Evolutionary conservation across 306 rosid species (phyloP).

Genomic region (Trichosanthes truncata): DNA sequence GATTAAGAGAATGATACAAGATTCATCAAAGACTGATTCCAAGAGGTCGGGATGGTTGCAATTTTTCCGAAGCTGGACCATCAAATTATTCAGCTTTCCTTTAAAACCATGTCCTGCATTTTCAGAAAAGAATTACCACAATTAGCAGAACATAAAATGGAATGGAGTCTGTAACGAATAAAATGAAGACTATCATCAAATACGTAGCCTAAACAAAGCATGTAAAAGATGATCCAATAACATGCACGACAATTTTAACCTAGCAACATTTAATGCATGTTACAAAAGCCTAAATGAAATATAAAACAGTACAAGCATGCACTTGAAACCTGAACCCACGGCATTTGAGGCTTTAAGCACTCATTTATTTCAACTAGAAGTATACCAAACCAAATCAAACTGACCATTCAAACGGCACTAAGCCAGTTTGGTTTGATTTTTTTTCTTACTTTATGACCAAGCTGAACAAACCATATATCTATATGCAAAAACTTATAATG

Average conservation of each 20-base stretch:
- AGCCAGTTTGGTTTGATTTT: not conserved
- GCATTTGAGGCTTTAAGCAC: not conserved
- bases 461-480: not conserved
- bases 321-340: not conserved
- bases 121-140: not conserved
- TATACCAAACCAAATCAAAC: not conserved
- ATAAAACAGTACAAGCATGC: not conserved
- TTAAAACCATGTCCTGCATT: constrained; percentile 33
- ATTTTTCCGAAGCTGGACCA: constrained; percentile 84
- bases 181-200: not conserved
- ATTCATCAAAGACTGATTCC: constrained; percentile 46
- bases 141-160: not conserved
- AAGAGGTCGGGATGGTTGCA: constrained; percentile 94
- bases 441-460: not conserved
- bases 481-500: not conserved
- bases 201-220: not conserved
- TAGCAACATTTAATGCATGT: not conserved
- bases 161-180: not conserved
- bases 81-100: constrained; percentile 43
- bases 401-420: not conserved
- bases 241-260: not conserved
- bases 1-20: constrained; percentile 27
- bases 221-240: not conserved
- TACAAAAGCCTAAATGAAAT: not conserved
- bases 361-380: not conserved